phyloP scores from a whole-genome alignment of 768 basidiomycete species.

The Naematelia aurantialba region DNA sequence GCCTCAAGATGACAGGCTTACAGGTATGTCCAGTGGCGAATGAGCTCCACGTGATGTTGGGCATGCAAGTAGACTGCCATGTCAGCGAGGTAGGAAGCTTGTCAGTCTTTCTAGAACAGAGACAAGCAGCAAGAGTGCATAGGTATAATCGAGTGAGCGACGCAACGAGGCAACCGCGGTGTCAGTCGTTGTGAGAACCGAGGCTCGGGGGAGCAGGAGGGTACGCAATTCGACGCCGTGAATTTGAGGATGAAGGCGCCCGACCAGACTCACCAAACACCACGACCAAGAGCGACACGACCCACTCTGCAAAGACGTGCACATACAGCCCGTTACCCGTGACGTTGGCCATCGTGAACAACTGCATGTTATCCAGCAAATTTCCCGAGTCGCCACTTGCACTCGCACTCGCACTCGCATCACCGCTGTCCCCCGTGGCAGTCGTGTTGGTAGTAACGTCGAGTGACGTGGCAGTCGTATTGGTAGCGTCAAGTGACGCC shows the following conservation, averaged over 20 bases:
- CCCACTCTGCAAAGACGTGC: slow-evolving; percentile 80
- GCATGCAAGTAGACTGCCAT: slow-evolving; percentile 14
- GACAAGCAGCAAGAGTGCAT: too few species aligned
- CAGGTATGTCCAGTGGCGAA: slow-evolving; percentile 16
- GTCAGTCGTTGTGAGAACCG: too few species aligned
- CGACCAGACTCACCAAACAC: slow-evolving; percentile 28
- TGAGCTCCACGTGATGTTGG: slow-evolving; percentile 8
- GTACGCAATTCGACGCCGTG: too few species aligned
- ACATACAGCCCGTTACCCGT: slow-evolving; percentile 67
- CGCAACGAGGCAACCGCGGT: too few species aligned
- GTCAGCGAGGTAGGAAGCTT: too few species aligned
- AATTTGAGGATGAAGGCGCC: too few species aligned
- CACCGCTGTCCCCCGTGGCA: not conserved
- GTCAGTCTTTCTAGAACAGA: too few species aligned
- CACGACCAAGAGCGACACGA: slow-evolving; percentile 57
- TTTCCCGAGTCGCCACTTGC: not conserved
- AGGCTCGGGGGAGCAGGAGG: too few species aligned
- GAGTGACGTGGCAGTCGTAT: not conserved
- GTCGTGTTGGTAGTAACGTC: slow-evolving; percentile 2
- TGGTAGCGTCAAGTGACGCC: not conserved
- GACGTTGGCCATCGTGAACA: slow-evolving; percentile 81
- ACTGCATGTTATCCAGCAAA: slow-evolving; percentile 26
- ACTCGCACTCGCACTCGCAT: not conserved
- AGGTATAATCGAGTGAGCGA: too few species aligned
- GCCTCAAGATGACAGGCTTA: slow-evolving; percentile 2